Base-by-base conservation (phyloP, 129 eudicot species). In the Apium graveolens region DNA sequence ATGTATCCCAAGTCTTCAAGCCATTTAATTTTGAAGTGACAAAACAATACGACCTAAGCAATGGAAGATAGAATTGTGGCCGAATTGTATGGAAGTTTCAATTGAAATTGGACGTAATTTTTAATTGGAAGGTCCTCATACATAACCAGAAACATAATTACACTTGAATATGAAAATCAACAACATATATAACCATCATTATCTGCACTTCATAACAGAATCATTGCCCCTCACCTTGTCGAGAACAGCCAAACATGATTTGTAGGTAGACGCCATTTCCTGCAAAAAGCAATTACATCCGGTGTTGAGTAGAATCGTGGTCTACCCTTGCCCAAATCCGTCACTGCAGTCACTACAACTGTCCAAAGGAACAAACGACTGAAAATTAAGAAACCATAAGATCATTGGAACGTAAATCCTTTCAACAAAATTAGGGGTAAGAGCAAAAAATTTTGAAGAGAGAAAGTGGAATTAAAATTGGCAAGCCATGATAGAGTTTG, bases 251-350 rank as follows among this genome's bases (percentile, higher is more conserved):
- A 95, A 84, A 95, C 84, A 78, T 95, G 97, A 86, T 95, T 95
- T 78, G 98, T 91, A 39, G 98, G 98, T 35, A 95, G 89, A 39
- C 97, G 94, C 98, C 98, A 95, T 81, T 90, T 83, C 82, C 98
- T 89, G 83, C 98, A 95, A 81, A 95, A 95, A 76, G 91, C 90
- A 43, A 95, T 95, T 45, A 95, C 76, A 49, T 91, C 97, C n/a
- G 98, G 94, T 78, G 98, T 95, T 78, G 98, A 95, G 85, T 95
- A 95, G 83, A 95, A 95, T 82, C 81, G 87, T 70, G 98, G 98
- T 82, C 92, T 95, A 82, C 97, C 97, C 12, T 80, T 37, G 66
- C 94, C 98, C 90, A 95, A 80, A 53, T 95, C 98, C 39, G 98
- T 92, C 76, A 95, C 90, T 46, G 98, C 97, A 5, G 98, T 95